These are phyloP conservation scores for Heterococcus sp. DNA, from an alignment of 108 stramenopile genomes.

Conservation along the genomic window DNA sequence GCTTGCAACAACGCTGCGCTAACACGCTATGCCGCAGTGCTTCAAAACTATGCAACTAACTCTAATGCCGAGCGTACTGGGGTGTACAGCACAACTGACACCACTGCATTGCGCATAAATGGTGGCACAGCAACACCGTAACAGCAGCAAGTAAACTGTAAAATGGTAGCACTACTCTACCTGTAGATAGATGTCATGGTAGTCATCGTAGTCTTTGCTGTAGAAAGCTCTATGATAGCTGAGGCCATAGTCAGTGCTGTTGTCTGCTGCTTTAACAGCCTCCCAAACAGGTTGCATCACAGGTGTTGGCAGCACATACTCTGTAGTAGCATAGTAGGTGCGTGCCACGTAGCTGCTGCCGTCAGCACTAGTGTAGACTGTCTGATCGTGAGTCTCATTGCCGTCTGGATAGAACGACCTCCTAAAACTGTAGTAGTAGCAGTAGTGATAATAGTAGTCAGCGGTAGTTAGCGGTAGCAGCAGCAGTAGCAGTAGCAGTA, in stretches of 20 bases:
- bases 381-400: constrained; percentile 78
- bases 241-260: constrained; percentile 68
- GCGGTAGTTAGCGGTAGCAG: too few relatives aligned
- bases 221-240: constrained; percentile 77
- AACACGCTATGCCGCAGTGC: background rate
- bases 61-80: too few relatives aligned
- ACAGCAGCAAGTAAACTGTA: background rate
- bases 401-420: constrained; percentile 77
- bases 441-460: too few relatives aligned
- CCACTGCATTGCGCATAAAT: too few relatives aligned
- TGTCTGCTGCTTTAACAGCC: constrained; percentile 64
- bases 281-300: constrained; percentile 86
- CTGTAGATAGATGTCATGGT: constrained; percentile 80
- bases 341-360: constrained; percentile 63
- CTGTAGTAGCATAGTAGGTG: constrained; percentile 72
- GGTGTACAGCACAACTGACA: too few relatives aligned
- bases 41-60: too few relatives aligned
- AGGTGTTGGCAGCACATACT: constrained; percentile 70
- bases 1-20: too few relatives aligned
- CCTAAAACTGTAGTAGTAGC: constrained; percentile 39
- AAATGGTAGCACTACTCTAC: background rate
- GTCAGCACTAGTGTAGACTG: constrained; percentile 55
- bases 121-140: too few relatives aligned
- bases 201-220: constrained; percentile 72
- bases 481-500: too few relatives aligned